These are phyloP conservation scores for Lachnellula cervina DNA, from an alignment of 2,329 filamentous ascomycete species.

Conservation along the genomic window DNA sequence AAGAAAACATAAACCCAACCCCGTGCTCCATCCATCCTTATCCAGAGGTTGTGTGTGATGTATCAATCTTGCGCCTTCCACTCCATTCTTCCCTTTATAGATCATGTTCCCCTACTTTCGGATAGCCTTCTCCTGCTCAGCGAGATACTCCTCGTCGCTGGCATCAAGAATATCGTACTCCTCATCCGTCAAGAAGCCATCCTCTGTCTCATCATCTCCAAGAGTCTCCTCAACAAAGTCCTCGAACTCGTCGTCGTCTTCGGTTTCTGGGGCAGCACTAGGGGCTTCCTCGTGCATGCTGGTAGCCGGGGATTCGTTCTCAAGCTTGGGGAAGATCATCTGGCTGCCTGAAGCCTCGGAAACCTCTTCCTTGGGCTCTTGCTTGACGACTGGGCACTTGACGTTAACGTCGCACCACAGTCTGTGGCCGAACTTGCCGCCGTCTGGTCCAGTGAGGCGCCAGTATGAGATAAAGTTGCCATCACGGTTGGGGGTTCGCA, in stretches of 20 bases:
- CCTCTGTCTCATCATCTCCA: constrained; percentile 57
- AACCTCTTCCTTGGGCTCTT: constrained; percentile 34
- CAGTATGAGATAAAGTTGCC: constrained; percentile 92
- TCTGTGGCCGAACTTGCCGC: constrained; percentile 82
- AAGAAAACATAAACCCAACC: neutral
- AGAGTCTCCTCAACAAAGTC: constrained; percentile 52
- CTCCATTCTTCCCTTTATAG: neutral
- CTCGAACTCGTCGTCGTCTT: constrained; percentile 38
- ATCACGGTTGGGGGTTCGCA: constrained; percentile 72
- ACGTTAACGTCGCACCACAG: constrained; percentile 93
- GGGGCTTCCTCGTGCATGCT: constrained; percentile 67
- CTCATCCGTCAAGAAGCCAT: constrained; percentile 90
- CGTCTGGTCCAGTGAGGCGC: constrained; percentile 80
- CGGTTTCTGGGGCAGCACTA: constrained; percentile 44
- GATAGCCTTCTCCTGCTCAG: constrained; percentile 40
- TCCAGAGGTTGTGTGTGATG: neutral
- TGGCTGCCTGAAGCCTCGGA: constrained; percentile 46
- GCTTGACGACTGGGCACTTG: constrained; percentile 34
- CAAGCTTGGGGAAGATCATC: constrained; percentile 96
- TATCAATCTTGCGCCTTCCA: constrained; percentile 6
- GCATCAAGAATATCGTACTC: constrained; percentile 97
- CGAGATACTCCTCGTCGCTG: constrained; percentile 77
- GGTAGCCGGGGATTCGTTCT: constrained; percentile 82
- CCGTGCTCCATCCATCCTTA: neutral
- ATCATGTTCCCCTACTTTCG: constrained; percentile 23